Percentiles rank a stretch among this genome's conserved stretches.
Conservation (phyloP, 2,329 filamentous ascomycete genomes). For the Claviceps africana region DNA sequence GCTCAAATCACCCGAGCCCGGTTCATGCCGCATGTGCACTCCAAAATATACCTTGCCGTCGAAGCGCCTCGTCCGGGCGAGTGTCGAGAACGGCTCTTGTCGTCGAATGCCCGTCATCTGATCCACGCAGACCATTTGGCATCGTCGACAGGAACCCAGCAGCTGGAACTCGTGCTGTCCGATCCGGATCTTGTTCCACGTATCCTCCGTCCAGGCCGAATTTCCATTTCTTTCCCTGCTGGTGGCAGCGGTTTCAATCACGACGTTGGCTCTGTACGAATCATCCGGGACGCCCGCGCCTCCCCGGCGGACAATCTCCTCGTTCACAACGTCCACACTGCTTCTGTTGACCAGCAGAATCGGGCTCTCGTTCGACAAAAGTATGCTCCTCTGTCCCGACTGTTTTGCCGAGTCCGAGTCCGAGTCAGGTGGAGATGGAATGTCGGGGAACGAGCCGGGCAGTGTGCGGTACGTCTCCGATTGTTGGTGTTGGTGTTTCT, state of each 20-base stretch:
- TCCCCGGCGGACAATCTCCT: slow-evolving; percentile 48
- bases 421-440: slow-evolving; percentile 43
- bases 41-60: slow-evolving; percentile 84
- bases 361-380: slow-evolving; percentile 86
- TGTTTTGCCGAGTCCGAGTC: slow-evolving; percentile 29
- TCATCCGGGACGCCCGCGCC: slow-evolving; percentile 54
- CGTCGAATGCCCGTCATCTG: slow-evolving; percentile 65
- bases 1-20: slow-evolving; percentile 1
- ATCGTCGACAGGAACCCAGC: slow-evolving; percentile 72
- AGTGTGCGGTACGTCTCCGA: slow-evolving; percentile 16
- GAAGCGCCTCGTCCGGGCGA: slow-evolving; percentile 74
- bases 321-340: slow-evolving; percentile 67
- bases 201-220: slow-evolving; percentile 63
- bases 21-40: slow-evolving; percentile 53
- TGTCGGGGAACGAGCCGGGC: slow-evolving; percentile 39
- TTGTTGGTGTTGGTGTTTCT: slow-evolving; percentile 43
- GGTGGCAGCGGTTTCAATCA: slow-evolving; percentile 40
- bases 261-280: slow-evolving; percentile 80
- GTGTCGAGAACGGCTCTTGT: slow-evolving; percentile 75
- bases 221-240: slow-evolving; percentile 21
- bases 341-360: slow-evolving; percentile 72
- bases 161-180: slow-evolving; percentile 52
- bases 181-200: slow-evolving; percentile 56
- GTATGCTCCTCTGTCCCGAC: slow-evolving; percentile 37
- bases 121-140: slow-evolving; percentile 93